Percentiles rank a stretch among this genome's conserved stretches.
Evolutionary conservation across 2,329 filamentous ascomycete genomes (phyloP).

Genomic region (Coniochaeta sp.): DNA sequence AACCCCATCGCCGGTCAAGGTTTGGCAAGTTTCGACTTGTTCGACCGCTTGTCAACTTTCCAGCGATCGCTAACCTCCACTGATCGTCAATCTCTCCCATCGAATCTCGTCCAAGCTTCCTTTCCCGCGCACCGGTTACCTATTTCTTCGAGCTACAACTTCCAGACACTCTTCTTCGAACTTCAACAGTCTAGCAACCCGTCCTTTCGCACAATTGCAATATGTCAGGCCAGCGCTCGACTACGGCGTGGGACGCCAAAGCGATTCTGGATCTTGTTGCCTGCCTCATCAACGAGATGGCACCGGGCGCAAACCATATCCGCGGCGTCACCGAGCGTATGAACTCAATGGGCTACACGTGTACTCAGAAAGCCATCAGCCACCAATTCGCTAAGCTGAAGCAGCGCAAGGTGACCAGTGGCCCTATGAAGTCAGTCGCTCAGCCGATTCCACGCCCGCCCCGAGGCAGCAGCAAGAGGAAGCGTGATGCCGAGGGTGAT

Average conservation of each 20-base stretch:
- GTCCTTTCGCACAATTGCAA: not conserved
- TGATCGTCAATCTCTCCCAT: too few relatives aligned
- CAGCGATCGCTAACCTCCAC: too few relatives aligned
- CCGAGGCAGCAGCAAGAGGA: not conserved
- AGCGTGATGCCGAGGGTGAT: not conserved
- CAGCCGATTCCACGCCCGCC: not conserved
- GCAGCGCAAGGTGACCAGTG: not conserved
- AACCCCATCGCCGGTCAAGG: too few relatives aligned
- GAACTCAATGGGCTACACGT: not conserved
- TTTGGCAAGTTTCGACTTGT: too few relatives aligned
- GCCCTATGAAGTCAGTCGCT: not conserved
- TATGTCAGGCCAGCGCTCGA: constrained; percentile 3
- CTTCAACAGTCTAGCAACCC: not conserved
- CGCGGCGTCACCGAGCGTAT: not conserved
- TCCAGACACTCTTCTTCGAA: not conserved
- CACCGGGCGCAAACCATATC: not conserved
- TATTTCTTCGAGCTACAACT: too few relatives aligned
- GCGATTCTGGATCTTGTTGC: not conserved
- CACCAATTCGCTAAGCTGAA: not conserved
- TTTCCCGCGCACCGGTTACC: too few relatives aligned
- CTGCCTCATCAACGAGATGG: not conserved
- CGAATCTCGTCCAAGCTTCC: too few relatives aligned
- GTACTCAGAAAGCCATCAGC: not conserved
- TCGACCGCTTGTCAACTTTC: too few relatives aligned
- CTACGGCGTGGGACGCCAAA: not conserved